Evolutionary conservation across 2,329 filamentous ascomycete species (phyloP).

Genomic region (Calonectria multiphialidica): DNA sequence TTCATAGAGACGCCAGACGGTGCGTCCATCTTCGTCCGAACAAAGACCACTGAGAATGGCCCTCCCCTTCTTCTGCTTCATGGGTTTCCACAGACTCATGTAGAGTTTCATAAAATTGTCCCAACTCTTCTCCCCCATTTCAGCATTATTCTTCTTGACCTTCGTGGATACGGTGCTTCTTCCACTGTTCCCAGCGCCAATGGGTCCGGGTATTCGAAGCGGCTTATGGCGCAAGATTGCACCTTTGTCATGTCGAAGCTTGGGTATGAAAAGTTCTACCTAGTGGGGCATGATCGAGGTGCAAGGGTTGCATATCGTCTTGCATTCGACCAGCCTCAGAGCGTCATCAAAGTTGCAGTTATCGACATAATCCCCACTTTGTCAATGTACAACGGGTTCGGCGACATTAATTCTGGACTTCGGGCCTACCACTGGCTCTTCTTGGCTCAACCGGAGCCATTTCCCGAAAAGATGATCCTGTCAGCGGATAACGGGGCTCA

Average conservation of each 20-base stretch:
- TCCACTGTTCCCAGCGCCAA: background rate
- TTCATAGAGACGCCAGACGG: background rate
- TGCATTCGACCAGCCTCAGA: no score
- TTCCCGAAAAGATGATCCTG: no score
- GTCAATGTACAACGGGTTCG: no score
- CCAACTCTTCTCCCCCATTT: background rate
- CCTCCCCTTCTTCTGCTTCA: background rate
- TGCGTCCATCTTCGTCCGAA: background rate
- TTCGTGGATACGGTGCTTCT: background rate
- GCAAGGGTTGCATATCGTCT: no score
- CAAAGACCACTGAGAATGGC: background rate
- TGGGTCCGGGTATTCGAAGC: background rate
- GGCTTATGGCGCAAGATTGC: background rate
- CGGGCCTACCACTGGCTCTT: no score
- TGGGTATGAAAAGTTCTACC: no score
- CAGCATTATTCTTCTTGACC: background rate
- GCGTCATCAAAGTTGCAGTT: no score
- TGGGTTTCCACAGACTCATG: background rate
- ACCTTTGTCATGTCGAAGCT: background rate
- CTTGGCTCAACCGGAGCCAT: no score
- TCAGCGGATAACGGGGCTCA: no score
- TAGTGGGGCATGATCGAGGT: no score
- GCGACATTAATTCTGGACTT: no score
- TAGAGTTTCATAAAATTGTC: background rate
- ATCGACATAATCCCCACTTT: no score